phyloP scores from a whole-genome alignment of 2,329 filamentous ascomycete species.

The Monosporascus sp. region DNA sequence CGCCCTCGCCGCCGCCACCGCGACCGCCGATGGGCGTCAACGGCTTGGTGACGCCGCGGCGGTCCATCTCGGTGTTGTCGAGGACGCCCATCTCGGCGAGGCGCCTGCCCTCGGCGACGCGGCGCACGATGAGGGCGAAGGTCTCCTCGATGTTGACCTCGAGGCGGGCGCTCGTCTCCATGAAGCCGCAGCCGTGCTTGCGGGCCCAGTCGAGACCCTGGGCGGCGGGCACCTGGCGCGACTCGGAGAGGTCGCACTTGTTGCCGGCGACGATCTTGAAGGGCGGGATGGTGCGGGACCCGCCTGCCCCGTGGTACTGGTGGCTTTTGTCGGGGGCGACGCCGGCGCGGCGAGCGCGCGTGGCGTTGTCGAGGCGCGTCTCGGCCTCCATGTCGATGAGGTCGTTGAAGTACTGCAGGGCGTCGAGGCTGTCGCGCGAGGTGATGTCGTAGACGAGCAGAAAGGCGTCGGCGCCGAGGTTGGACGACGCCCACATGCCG shows the following conservation, averaged over 20 bases:
- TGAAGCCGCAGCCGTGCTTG: constrained; percentile 70
- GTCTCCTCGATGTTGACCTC: constrained; percentile 90
- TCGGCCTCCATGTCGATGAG: constrained; percentile 81
- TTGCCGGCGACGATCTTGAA: constrained; percentile 83
- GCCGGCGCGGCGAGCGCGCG: constrained; percentile 43
- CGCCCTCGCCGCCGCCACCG: constrained; percentile 5
- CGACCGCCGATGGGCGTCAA: constrained; percentile 44
- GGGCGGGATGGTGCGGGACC: constrained; percentile 56
- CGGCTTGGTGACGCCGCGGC: constrained; percentile 53
- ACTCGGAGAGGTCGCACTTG: constrained; percentile 75
- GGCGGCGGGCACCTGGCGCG: constrained; percentile 63
- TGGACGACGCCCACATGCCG: constrained; percentile 77
- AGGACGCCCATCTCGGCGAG: constrained; percentile 44
- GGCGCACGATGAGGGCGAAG: constrained; percentile 65
- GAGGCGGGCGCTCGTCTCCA: constrained; percentile 81
- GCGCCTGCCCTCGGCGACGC: constrained; percentile 54
- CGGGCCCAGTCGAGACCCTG: constrained; percentile 75
- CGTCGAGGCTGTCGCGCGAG: constrained; percentile 60
- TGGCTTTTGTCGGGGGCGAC: constrained; percentile 25
- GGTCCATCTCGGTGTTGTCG: constrained; percentile 40
- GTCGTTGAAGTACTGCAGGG: constrained; percentile 74
- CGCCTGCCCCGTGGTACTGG: constrained; percentile 18
- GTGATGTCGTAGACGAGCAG: constrained; percentile 88
- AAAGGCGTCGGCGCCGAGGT: constrained; percentile 76
- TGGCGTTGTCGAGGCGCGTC: constrained; percentile 58